Conservation (phyloP, 192 early-diverging fungal species). For the Entomortierella beljakovae region DNA sequence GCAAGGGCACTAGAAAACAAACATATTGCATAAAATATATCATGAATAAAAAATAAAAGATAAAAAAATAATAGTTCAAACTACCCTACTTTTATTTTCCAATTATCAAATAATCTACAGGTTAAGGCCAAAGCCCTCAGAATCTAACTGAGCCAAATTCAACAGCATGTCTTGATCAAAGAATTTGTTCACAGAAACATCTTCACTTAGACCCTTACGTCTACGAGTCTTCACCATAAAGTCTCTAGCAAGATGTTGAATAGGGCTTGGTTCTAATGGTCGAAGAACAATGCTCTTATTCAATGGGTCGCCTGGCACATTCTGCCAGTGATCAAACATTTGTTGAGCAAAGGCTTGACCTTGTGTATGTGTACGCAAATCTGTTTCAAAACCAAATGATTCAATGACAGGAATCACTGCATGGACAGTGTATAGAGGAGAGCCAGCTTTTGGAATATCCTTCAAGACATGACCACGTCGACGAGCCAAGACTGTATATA, state of each 20-base stretch:
- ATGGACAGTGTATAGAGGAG: constrained; percentile 93
- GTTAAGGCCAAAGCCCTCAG: constrained; percentile 47
- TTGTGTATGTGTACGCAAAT: constrained; percentile 94
- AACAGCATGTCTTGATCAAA: constrained; percentile 50
- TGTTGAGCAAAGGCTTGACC: constrained; percentile 98
- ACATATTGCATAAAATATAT: not conserved
- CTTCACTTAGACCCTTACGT: constrained; percentile 88
- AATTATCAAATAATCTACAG: constrained; percentile 19
- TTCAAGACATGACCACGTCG: constrained; percentile 96
- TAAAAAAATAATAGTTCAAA: constrained; percentile 4
- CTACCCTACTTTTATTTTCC: not conserved
- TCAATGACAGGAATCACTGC: constrained; percentile 97
- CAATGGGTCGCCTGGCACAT: constrained; percentile 97
- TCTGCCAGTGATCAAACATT: constrained; percentile 98
- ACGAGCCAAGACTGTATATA: constrained; percentile 94
- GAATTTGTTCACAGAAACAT: constrained; percentile 85
- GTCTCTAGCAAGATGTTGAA: constrained; percentile 92
- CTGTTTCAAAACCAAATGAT: constrained; percentile 96
- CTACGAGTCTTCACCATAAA: constrained; percentile 99
- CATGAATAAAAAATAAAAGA: constrained; percentile 1
- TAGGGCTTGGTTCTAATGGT: constrained; percentile 91
- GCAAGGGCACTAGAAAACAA: not conserved
- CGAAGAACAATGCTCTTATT: constrained; percentile 87
- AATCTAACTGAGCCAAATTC: constrained; percentile 44
- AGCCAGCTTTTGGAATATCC: constrained; percentile 94